These are phyloP conservation scores for Citrus unshiu DNA, from an alignment of 345 rosid species.

Conservation along the genomic window DNA sequence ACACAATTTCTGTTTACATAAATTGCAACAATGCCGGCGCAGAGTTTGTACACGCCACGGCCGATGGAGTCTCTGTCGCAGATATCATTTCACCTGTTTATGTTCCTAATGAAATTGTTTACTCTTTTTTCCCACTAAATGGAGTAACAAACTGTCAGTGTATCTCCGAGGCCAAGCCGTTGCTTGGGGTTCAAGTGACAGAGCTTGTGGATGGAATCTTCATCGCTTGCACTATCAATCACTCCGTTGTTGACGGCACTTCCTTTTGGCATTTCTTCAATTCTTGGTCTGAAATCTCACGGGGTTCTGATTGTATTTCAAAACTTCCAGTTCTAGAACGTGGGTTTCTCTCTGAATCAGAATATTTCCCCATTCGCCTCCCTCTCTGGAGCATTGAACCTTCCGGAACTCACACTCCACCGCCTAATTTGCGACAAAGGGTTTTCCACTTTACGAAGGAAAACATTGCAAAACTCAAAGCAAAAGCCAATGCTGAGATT, in stretches of 20 bases:
- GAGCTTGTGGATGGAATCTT: conserved; percentile 32
- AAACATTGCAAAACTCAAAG: conserved; percentile 26
- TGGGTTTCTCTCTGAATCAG: no score
- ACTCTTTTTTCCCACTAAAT: conserved; percentile 22
- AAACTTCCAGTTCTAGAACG: conserved; percentile 10
- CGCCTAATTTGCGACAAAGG: conserved; percentile 3
- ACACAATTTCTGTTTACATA: conserved; percentile 33
- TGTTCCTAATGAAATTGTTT: conserved; percentile 17
- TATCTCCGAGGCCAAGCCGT: conserved; percentile 7
- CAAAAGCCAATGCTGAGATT: conserved; percentile 28
- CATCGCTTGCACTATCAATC: conserved; percentile 24
- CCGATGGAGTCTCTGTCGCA: conserved; percentile 21
- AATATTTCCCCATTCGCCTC: background rate
- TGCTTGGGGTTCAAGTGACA: conserved; percentile 32
- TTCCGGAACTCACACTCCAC: no score
- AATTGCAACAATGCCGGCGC: conserved; percentile 39
- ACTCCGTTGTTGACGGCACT: conserved; percentile 28
- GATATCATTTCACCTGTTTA: conserved; percentile 20
- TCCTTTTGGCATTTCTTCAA: conserved; percentile 40
- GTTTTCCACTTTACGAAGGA: conserved; percentile 26
- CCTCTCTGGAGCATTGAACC: conserved; percentile 15
- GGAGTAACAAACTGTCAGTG: conserved; percentile 22
- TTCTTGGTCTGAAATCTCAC: conserved; percentile 38
- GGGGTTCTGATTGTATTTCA: background rate
- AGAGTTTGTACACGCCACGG: conserved; percentile 36